Conservation (phyloP, 805 yeast species). For the Candida suzukii region DNA sequence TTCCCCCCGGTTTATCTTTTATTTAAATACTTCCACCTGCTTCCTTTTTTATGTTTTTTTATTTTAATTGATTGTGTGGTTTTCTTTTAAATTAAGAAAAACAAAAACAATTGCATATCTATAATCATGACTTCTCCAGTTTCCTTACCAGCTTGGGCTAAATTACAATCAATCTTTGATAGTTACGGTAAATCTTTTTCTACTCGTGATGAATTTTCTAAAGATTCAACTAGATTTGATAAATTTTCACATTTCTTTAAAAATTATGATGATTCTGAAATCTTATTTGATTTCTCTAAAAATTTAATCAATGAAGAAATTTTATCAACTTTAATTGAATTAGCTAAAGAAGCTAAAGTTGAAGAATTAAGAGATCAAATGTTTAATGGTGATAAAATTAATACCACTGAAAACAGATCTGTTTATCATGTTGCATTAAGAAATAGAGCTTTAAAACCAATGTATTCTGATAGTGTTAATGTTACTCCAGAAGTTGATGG, state of each 20-base stretch:
- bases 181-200: constrained; percentile 61
- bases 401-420: constrained; percentile 93
- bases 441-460: constrained; percentile 77
- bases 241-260: constrained; percentile 72
- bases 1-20: too few relatives aligned
- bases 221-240: constrained; percentile 68
- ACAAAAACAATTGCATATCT: not conserved
- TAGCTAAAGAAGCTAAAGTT: constrained; percentile 88
- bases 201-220: constrained; percentile 69
- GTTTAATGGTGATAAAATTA: constrained; percentile 91
- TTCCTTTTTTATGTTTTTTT: too few relatives aligned
- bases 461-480: constrained; percentile 85
- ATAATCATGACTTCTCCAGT: constrained; percentile 23
- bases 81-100: too few relatives aligned
- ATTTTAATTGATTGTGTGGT: too few relatives aligned
- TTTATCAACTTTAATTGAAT: constrained; percentile 53
- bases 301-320: constrained; percentile 87
- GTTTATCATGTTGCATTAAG: constrained; percentile 96
- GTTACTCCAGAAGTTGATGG: constrained; percentile 88
- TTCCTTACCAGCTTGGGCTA: constrained; percentile 80
- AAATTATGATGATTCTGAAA: constrained; percentile 83
- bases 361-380: constrained; percentile 81
- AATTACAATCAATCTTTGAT: constrained; percentile 66
- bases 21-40: too few relatives aligned
- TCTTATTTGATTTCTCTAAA: constrained; percentile 92